Percentiles rank a stretch among this genome's conserved stretches.
Conservation (phyloP, 768 basidiomycete species). For the Peribolospora baueri region DNA sequence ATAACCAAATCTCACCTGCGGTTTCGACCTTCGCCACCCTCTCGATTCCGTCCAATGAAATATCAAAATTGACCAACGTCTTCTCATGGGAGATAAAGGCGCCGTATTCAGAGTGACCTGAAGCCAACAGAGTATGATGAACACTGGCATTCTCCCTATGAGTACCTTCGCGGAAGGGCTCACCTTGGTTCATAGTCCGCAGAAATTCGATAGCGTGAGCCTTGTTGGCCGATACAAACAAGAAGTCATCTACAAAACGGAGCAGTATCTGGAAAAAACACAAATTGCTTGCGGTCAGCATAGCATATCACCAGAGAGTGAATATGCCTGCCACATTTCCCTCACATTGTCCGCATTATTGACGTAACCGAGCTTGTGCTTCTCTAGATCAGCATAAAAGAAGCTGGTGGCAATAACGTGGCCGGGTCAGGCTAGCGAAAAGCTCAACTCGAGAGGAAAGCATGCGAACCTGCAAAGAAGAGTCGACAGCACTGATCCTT, state of each 20-base stretch:
- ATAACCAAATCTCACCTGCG: neutral
- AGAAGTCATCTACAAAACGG: slow-evolving; percentile 81
- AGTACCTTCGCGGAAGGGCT: neutral
- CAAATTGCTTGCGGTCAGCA: neutral
- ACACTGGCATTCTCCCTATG: neutral
- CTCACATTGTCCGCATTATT: slow-evolving; percentile 40
- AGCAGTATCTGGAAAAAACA: slow-evolving; percentile 36
- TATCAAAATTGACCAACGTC: slow-evolving; percentile 66
- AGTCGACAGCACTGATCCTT: slow-evolving; percentile 85
- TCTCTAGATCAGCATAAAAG: slow-evolving; percentile 82
- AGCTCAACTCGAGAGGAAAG: neutral
- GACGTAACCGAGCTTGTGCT: slow-evolving; percentile 27
- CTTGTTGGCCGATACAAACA: slow-evolving; percentile 51
- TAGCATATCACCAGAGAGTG: neutral
- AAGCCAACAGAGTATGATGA: neutral
- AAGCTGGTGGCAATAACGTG: slow-evolving; percentile 21
- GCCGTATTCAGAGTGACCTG: slow-evolving; percentile 49
- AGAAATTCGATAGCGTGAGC: slow-evolving; percentile 43
- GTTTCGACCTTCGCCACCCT: slow-evolving; percentile 22
- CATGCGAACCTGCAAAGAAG: slow-evolving; percentile 44
- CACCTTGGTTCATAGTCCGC: slow-evolving; percentile 47
- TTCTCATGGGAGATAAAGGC: slow-evolving; percentile 74
- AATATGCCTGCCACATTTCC: neutral
- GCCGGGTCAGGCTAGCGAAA: neutral
- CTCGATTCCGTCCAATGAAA: slow-evolving; percentile 8